Evolutionary conservation across 129 eudicot genomes (phyloP), one percentile per base, ranked within the genome.

Genomic region (Chrysanthemum makinoi): DNA sequence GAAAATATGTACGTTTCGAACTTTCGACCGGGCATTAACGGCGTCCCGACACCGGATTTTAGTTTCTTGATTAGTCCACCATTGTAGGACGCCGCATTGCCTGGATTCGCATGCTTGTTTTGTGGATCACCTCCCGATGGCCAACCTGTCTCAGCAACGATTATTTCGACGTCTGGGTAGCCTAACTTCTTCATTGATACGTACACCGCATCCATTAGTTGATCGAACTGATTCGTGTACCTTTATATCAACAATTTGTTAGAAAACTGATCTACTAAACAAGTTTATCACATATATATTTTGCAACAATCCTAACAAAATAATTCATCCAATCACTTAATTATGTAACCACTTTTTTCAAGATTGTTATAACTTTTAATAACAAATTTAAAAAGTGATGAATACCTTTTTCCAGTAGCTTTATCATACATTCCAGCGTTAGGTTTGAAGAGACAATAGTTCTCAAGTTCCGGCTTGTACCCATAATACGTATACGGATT

Each of bases 121-220:
- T 73, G 78, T 0, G 86, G 74, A 73, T 87, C 99, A 10, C 89
- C 96, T 2, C 20, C 51, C 11, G 93, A 87, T 11, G 98, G 89
- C 98, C 98, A 94, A 43, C 98, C 98, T 0, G 96, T 89, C 83
- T 94, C 98, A 10, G 93, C 97, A 26, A 80, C 89, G 16, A 78
- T 88, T 20, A 94, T 87, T 4, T 88, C 97, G 10, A 94, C 97
- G 50, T 89, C 87, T 0, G 70, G 72, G 73, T 73, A 87, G n/a
- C 96, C 95, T 65, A 94, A 69, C 56, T 56, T 84, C 84, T 75
- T 88, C 97, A 94, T 94, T 5, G 89, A 83, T 54, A 83, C 66
- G 30, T 53, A 84, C 9, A 86, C 87, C 0, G 98, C 86, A 56
- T 94, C 98, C 84, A 94, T 66, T 1, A 85, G 66, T 68, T 77